phyloP scores from a whole-genome alignment of 164 flowering plant species.

The Vitis riparia region DNA sequence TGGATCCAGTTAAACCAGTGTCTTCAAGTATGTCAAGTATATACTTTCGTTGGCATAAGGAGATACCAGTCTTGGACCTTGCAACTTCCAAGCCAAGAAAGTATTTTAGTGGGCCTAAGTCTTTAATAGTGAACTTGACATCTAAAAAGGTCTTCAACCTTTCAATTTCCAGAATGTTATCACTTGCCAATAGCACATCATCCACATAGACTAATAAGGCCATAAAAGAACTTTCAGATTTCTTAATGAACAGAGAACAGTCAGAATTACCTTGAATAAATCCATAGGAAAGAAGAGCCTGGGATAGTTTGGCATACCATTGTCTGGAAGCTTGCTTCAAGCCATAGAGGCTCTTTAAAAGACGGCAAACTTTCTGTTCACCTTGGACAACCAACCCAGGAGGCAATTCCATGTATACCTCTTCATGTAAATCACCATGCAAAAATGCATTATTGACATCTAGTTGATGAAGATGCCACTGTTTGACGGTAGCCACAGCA shows the following conservation, averaged over 20 bases:
- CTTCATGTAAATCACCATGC: conserved; percentile 4
- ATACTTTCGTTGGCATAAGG: conserved; percentile 4
- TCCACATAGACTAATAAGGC: conserved; percentile 5
- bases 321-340: conserved; percentile 1
- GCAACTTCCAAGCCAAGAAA: conserved; percentile 13
- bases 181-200: conserved; percentile 3
- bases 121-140: conserved; percentile 1
- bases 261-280: neutral
- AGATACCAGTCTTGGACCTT: neutral
- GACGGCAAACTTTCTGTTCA: neutral
- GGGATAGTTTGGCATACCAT: neutral
- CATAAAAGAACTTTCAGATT: neutral
- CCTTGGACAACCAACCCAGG: neutral
- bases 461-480: conserved; percentile 1
- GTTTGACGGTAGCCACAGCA: neutral
- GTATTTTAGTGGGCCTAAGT: conserved; percentile 4
- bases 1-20: neutral
- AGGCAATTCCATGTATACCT: conserved; percentile 2
- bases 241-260: neutral
- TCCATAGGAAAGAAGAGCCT: neutral
- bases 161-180: neutral
- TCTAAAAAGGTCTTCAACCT: neutral
- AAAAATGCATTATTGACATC: conserved; percentile 4
- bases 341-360: conserved; percentile 4
- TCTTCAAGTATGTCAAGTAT: conserved; percentile 4